Evolutionary conservation across 768 basidiomycete genomes (phyloP), one percentile per base, ranked within the genome.

Genomic region (Daedalea quercina): DNA sequence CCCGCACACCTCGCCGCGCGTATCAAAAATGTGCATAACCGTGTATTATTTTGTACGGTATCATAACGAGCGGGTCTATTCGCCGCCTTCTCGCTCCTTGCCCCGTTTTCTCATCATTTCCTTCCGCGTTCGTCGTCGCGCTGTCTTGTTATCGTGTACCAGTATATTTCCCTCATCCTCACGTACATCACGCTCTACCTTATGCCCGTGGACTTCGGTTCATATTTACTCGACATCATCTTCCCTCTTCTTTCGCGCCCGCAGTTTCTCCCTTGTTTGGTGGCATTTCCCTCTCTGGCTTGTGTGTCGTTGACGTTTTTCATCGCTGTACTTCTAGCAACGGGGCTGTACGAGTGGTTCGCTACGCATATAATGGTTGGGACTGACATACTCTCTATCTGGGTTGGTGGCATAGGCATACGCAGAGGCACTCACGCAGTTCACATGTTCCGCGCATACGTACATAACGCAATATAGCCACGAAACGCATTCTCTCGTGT

Each of bases 111-210:
- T 28, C 31, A 33, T 33, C 26, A 28, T 44, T 35, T 44, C 26
- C 24, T 49, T 51, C 51, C 53, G 54, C 40, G 24, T 50, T 34
- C 41, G 13, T 51, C 33, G 44, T 31, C 34, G 12, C 34, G 43
- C 51, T 46, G 45, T 37, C 35, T 47, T 57, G 54, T 52, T 55
- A 46, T 56, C 53, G 35, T 60, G 59, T 60, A 60, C 59, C 33
- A 46, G 9, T 51, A 58, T 48, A 22, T 17, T 44, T 20, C 17
- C 22, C 28, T 31, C 53, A 48, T 46, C 51, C 31, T 47, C 31
- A 33, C 44, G 44, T 20, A 13, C 22, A 31, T 7, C 37, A 17
- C 37, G 15, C 37, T 3, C 37, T 40, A 40, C 37, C 3, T 40
- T 40, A 40, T 40, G 19, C 23, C 44, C 44, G 17, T 44, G 22